Evolutionary conservation across 2,329 filamentous ascomycete species (phyloP), one percentile per base, ranked within the genome.

Genomic region (Ophiostoma sp.): DNA sequence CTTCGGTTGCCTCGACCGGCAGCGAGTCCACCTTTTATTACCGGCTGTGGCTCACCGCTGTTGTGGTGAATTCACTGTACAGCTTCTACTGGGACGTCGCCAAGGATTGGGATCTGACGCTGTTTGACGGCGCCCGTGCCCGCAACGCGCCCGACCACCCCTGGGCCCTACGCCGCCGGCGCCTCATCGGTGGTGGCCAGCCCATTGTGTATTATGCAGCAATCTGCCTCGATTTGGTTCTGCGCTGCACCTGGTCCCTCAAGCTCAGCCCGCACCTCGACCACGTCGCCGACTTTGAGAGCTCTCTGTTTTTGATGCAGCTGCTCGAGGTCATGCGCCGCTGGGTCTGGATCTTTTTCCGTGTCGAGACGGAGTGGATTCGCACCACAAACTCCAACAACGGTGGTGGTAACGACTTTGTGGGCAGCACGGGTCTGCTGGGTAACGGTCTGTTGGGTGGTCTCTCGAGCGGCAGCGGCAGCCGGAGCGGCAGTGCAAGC

Each of bases 41-140:
- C 80, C 84, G 84, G 55, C 83, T 84, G 66, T 96, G 93, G 91
- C 84, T 97, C 39, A 82, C 87, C 48, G 92, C 92, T 59, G 92
- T 93, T 39, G 84, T 94, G 45, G 80, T 96, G 78, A 98, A 99
- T 82, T 97, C 93, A 17, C 85, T 92, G 61, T 99, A 97, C 83
- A 94, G 92, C n/a, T 98, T 98, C 84, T 99, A 96, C 86, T 99
- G 96, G 96, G 96, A 99, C 79, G 90, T 98, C 39, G 88, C 93
- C 72, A 96, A 95, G 84, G 96, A 99, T 85, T 99, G 96, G 96
- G 96, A 98, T 80, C 86, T 99, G 75, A 93, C 92, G 0, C 86
- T 98, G 17, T 93, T 98, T 79, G 72, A 36, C 17, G 89, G 91
- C 2, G 81, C 85, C 1, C 83, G 82, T 50, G 85, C 89, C 75